Evolutionary conservation across 495 filamentous ascomycete genomes (phyloP), one percentile per base, ranked within the genome.

Genomic region (Daldinia decipiens): DNA sequence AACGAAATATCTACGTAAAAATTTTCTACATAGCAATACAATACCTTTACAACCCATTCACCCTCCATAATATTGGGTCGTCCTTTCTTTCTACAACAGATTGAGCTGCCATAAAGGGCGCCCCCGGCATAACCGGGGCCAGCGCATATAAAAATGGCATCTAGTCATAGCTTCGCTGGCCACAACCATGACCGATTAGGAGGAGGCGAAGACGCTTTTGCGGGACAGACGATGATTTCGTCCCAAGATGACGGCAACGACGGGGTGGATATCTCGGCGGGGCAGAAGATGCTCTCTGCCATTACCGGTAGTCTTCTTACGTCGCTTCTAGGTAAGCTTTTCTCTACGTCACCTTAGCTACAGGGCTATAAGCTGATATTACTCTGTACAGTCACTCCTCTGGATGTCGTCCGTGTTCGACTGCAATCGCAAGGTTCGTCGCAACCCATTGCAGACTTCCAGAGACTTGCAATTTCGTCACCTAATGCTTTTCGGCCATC

Each of bases 321-420:
- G 9, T 93, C 92, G 31, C 80, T 99, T 12, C 85, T 98, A 58
- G 94, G 95, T 97, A 86, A 64, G 87, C 78, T 12, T n/a, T 27
- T 24, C 26, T 39, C 15, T 38, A 55, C 38, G 13, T 15, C 19
- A 43, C 26, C 31, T 47, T 24, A 13, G 12, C 19, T 26, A 51
- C 13, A 32, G 9, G 43, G 27, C 15, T 47, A 31, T 34, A 56
- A 38, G 31, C 66, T 67, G 53, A 74, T 70, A 82, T 43, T 71
- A 56, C 15, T 52, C 31, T 34, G 32, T 51, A 40, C 63, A 98
- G 96, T 96, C 12, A 99, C 96, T 15, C 95, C 95, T 64, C 88
- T 99, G 24, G 95, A 99, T 78, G 96, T 99, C 51, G 96, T 99
- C 57, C 93, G 95, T 11, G 93, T 99, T 43, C 93, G 95, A 53